Percentiles rank a stretch among this genome's conserved stretches.
phyloP scores from a whole-genome alignment of 306 rosid genomes.

The Delonix regia region DNA sequence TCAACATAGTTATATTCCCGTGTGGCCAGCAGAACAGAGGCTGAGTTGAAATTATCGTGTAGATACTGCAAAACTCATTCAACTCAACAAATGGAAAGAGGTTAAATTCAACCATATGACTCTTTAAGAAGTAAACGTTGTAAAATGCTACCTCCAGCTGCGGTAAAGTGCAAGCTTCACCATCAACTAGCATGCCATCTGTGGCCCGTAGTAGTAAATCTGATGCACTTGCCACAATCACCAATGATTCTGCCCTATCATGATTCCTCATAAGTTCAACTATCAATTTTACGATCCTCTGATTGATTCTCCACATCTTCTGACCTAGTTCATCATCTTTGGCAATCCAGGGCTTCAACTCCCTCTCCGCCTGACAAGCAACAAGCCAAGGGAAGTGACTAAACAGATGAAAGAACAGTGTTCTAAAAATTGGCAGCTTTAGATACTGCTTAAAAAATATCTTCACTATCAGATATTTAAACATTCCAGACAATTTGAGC shows the following conservation, averaged over 20 bases:
- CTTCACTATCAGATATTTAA: conserved; percentile 29
- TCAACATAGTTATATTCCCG: not conserved
- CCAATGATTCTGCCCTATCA: conserved; percentile 76
- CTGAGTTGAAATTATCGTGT: not conserved
- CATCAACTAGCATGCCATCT: conserved; percentile 98
- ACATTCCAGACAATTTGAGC: not conserved
- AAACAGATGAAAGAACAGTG: conserved; percentile 30
- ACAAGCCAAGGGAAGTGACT: conserved; percentile 49
- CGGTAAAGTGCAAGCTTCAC: conserved; percentile 98
- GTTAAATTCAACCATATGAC: not conserved
- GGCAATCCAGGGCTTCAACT: conserved; percentile 97
- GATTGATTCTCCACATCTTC: conserved; percentile 98
- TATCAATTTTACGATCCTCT: conserved; percentile 84
- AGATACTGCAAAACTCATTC: not conserved
- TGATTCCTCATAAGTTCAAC: conserved; percentile 98
- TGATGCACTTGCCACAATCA: conserved; percentile 88
- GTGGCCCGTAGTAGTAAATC: conserved; percentile 97
- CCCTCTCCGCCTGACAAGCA: conserved; percentile 83
- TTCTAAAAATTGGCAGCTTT: conserved; percentile 23
- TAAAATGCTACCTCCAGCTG: conserved; percentile 80
- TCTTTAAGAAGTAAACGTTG: not conserved
- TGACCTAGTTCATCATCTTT: conserved; percentile 94
- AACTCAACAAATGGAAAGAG: too few relatives aligned
- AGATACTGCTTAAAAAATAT: conserved; percentile 27
- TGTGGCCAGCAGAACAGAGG: not conserved